These are phyloP conservation scores for Penicillium polonicum DNA, from an alignment of 2,329 filamentous ascomycete species.

Conservation along the genomic window DNA sequence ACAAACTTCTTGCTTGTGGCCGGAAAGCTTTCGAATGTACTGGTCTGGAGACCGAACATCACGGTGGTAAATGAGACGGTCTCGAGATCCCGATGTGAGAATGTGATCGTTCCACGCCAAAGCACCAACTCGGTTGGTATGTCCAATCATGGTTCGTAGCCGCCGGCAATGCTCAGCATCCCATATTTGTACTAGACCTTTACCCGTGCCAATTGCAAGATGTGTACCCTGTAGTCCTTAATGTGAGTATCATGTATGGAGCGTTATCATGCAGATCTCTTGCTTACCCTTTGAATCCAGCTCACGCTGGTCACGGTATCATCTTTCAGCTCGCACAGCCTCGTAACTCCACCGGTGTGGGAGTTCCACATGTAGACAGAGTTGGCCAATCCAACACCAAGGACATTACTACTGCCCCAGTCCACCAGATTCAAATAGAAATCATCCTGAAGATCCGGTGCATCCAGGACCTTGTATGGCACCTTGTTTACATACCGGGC, in stretches of 20 bases:
- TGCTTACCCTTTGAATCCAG: conserved; percentile 82
- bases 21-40: conserved; percentile 80
- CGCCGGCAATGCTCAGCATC: conserved; percentile 85
- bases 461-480: conserved; percentile 95
- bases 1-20: conserved; percentile 98
- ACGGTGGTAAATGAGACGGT: conserved; percentile 90
- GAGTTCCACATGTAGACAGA: conserved; percentile 99
- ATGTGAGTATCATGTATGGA: conserved; percentile 7
- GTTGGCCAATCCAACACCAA: conserved; percentile 87
- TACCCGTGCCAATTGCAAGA: conserved; percentile 89
- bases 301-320: conserved; percentile 95
- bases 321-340: conserved; percentile 86
- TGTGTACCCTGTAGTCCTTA: conserved; percentile 67
- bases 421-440: conserved; percentile 98
- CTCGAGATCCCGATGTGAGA: conserved; percentile 88
- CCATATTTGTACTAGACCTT: conserved; percentile 96
- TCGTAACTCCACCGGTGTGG: conserved; percentile 83
- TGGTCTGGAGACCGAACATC: conserved; percentile 92
- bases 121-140: conserved; percentile 88
- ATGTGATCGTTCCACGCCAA: conserved; percentile 98
- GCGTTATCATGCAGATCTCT: not conserved
- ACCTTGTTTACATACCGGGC: conserved; percentile 92
- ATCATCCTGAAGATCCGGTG: conserved; percentile 91
- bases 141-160: conserved; percentile 92
- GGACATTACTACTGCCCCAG: conserved; percentile 92